Conservation (phyloP, 192 early-diverging fungal species). For the Allomyces macrogynus region DNA sequence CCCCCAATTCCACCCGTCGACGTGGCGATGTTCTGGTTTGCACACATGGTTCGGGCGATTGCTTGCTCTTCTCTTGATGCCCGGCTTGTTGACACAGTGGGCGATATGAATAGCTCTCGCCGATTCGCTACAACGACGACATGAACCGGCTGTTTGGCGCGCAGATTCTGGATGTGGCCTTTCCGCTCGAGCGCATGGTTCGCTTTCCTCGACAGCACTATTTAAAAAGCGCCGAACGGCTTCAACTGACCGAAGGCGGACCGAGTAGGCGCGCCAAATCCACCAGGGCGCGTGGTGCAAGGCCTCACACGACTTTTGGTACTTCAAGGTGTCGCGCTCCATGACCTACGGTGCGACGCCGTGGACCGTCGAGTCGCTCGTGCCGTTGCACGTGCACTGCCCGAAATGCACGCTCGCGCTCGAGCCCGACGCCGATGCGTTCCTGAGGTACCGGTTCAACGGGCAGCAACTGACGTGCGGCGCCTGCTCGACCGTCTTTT, state of each 20-base stretch:
- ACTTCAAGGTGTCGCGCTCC: constrained; percentile 9
- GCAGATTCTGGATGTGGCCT: constrained; percentile 14
- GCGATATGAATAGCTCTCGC: constrained; percentile 25
- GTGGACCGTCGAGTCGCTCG: constrained; percentile 6
- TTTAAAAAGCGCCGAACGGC: neutral
- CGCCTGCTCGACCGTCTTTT: constrained; percentile 6
- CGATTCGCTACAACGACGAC: constrained; percentile 37
- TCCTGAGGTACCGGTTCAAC: constrained; percentile 14
- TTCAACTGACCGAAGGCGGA: constrained; percentile 12
- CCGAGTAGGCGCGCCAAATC: constrained; percentile 13
- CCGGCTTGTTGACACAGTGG: no score
- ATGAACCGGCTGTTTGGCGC: constrained; percentile 21
- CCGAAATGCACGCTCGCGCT: no score
- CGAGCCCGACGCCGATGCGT: neutral
- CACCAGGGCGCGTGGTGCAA: constrained; percentile 16
- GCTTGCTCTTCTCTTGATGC: no score
- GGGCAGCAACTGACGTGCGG: constrained; percentile 8
- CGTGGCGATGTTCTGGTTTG: no score
- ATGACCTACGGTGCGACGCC: constrained; percentile 12
- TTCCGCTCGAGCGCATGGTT: constrained; percentile 26
- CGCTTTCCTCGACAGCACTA: neutral
- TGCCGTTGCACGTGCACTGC: neutral
- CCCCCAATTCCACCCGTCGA: no score
- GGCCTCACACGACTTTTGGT: constrained; percentile 11
- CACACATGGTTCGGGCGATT: no score